phyloP scores from a whole-genome alignment of 2,329 filamentous ascomycete genomes.

The Cladobotryum mycophilum region DNA sequence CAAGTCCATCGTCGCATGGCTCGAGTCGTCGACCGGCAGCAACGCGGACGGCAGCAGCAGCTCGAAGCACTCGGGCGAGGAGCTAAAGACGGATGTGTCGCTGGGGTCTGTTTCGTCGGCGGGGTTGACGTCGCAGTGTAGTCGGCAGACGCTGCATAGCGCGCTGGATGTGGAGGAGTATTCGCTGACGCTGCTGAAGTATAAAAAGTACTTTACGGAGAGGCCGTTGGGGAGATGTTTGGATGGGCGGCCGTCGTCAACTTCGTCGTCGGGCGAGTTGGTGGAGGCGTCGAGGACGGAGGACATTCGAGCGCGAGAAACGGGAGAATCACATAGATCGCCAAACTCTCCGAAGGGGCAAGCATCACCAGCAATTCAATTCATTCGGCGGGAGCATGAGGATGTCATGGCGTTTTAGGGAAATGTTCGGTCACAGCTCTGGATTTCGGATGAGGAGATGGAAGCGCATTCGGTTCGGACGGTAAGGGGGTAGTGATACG shows the following conservation, averaged over 20 bases:
- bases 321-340: too few species aligned
- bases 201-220: conserved; percentile 26
- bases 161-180: conserved; percentile 22
- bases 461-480: conserved; percentile 6
- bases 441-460: conserved; percentile 27
- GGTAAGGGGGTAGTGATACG: background rate
- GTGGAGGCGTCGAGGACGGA: background rate
- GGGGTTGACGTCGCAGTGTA: conserved; percentile 1
- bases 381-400: conserved; percentile 14
- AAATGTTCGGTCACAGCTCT: conserved; percentile 23
- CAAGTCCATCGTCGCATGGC: conserved; percentile 27
- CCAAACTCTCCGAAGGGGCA: too few species aligned
- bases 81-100: conserved; percentile 4
- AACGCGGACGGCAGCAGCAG: background rate
- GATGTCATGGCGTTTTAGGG: conserved; percentile 28
- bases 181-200: conserved; percentile 27
- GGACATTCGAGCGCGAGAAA: too few species aligned
- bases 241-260: conserved; percentile 12
- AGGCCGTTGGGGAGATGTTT: conserved; percentile 26
- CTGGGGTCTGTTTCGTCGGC: conserved; percentile 6
- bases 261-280: background rate
- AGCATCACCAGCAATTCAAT: background rate
- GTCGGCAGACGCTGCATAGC: conserved; percentile 1
- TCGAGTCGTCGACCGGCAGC: conserved; percentile 19
- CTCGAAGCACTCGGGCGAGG: background rate